Conservation (phyloP, 176 grass and related monocot genomes). For the Bothriochloa decipiens region DNA sequence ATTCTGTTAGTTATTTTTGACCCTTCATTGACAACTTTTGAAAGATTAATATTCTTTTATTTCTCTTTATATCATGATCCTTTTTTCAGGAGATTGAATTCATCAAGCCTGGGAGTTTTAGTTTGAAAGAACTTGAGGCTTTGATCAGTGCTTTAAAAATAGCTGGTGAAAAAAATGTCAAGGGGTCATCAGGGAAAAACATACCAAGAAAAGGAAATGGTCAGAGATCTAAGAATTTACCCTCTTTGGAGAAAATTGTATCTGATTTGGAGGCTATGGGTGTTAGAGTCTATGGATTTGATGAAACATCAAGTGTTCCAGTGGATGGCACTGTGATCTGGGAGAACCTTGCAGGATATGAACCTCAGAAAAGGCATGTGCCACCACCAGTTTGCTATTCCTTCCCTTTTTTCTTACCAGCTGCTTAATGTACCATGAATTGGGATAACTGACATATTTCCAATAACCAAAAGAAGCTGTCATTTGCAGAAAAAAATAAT, state of each 20-base stretch:
- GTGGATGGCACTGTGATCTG: constrained; percentile 79
- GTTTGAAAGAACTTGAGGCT: constrained; percentile 77
- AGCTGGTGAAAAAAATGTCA: constrained; percentile 63
- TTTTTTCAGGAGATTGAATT: constrained; percentile 78
- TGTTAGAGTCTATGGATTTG: constrained; percentile 83
- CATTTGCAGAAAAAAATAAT: background rate
- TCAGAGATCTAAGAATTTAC: constrained; percentile 55
- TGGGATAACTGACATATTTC: background rate
- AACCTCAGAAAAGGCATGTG: constrained; percentile 80
- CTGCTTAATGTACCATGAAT: background rate
- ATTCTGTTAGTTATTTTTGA: constrained; percentile 58
- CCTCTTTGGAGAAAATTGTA: constrained; percentile 69
- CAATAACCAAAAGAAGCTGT: background rate
- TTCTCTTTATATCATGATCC: background rate
- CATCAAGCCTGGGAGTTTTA: constrained; percentile 73
- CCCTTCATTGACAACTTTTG: background rate
- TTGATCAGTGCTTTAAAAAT: constrained; percentile 69
- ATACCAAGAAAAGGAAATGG: constrained; percentile 50
- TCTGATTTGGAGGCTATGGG: constrained; percentile 95
- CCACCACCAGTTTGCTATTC: background rate
- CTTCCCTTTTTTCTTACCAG: background rate
- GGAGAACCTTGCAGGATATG: constrained; percentile 93
- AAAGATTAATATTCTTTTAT: constrained; percentile 20
- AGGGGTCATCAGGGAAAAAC: constrained; percentile 55
- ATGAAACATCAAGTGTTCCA: constrained; percentile 76